Evolutionary conservation across 2,329 filamentous ascomycete genomes (phyloP).

Genomic region (Alternaria triticina): DNA sequence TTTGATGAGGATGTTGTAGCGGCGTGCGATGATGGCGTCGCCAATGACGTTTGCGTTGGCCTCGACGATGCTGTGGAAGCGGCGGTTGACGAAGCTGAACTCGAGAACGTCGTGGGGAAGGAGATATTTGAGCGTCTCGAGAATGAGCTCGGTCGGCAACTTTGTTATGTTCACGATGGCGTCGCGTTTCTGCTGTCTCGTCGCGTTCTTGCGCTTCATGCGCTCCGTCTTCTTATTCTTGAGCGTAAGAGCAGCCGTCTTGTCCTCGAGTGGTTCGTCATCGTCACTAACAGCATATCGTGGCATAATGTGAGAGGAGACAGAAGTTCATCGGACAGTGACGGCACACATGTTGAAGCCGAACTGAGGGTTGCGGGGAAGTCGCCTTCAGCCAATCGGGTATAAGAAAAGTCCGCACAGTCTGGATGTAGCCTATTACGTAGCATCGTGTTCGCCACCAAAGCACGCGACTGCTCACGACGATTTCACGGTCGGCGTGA

Average conservation of each 20-base stretch:
- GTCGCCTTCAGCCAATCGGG: conserved; percentile 9
- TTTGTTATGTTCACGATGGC: conserved; percentile 50
- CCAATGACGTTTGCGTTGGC: conserved; percentile 55
- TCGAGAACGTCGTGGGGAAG: conserved; percentile 60
- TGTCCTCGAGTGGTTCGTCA: conserved; percentile 56
- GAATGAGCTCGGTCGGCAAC: conserved; percentile 61
- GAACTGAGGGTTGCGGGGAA: conserved; percentile 8
- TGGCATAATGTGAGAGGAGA: conserved; percentile 22
- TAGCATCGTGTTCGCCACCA: conserved; percentile 8
- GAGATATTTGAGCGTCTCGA: conserved; percentile 56
- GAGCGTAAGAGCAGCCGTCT: conserved; percentile 57
- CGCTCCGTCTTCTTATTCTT: conserved; percentile 62
- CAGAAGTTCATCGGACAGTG: conserved; percentile 1
- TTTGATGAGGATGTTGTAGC: conserved; percentile 59
- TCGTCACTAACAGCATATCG: conserved; percentile 32
- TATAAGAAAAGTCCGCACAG: conserved; percentile 2
- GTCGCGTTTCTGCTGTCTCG: conserved; percentile 37
- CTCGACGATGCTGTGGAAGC: conserved; percentile 54
- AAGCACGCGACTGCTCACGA: not conserved
- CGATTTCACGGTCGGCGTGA: not conserved
- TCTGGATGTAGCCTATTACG: conserved; percentile 1
- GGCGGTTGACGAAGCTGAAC: conserved; percentile 52
- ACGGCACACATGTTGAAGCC: conserved; percentile 9
- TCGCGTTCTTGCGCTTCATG: conserved; percentile 50
- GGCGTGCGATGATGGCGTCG: conserved; percentile 51